phyloP scores from a whole-genome alignment of 1,284 basidiomycete genomes.

The Cutaneotrichosporon cutaneum region DNA sequence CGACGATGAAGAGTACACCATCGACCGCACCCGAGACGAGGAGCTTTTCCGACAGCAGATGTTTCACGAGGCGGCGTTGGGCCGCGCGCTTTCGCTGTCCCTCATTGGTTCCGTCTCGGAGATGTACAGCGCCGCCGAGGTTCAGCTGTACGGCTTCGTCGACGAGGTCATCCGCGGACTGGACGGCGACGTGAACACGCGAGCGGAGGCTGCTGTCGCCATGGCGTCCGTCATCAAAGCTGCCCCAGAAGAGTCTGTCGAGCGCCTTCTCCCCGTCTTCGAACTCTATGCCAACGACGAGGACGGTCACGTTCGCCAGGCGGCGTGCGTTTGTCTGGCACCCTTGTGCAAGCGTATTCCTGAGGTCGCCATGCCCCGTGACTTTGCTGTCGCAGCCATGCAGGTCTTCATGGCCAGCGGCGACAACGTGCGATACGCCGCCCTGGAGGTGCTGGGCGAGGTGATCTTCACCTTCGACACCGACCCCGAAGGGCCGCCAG shows the following conservation, averaged over 20 bases:
- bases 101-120: conserved; percentile 67
- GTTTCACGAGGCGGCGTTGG: conserved; percentile 72
- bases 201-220: conserved; percentile 86
- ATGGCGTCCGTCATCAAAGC: conserved; percentile 84
- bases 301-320: conserved; percentile 83
- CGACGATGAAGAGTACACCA: conserved; percentile 17
- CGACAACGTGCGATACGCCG: conserved; percentile 71
- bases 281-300: conserved; percentile 68
- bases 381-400: conserved; percentile 65
- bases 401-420: conserved; percentile 66
- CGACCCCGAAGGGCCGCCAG: conserved; percentile 66
- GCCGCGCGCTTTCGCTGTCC: conserved; percentile 87
- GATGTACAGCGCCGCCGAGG: conserved; percentile 62
- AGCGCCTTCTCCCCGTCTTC: conserved; percentile 73
- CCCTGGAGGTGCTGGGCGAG: conserved; percentile 87
- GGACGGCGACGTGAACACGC: conserved; percentile 77
- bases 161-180: conserved; percentile 76
- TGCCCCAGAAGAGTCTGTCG: conserved; percentile 69
- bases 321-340: conserved; percentile 81
- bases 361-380: conserved; percentile 58
- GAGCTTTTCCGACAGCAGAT: conserved; percentile 48
- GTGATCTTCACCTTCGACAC: conserved; percentile 80
- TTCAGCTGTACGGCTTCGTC: conserved; percentile 66
- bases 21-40: conserved; percentile 20
- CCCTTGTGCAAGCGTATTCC: conserved; percentile 68